Evolutionary conservation across 2,329 filamentous ascomycete species (phyloP), one percentile per base, ranked within the genome.

Genomic region (Septoria petroselini): DNA sequence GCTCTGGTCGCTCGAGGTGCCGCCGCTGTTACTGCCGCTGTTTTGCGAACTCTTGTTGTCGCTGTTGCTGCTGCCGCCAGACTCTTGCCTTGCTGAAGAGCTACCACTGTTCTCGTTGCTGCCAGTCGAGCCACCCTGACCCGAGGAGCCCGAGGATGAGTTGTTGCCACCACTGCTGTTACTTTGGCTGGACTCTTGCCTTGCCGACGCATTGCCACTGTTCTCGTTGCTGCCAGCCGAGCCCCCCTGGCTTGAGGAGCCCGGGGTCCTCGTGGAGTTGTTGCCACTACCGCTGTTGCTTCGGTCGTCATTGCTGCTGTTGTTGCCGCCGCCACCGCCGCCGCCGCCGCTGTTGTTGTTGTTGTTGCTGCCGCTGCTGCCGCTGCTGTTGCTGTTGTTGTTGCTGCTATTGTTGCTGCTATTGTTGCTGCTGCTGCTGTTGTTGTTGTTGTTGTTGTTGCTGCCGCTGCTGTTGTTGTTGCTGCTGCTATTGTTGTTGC

Each of bases 161-260:
- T 27, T 5, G 14, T 15, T 29, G 23, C 23, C 18, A 8, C 23
- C 23, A 8, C 19, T 19, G 15, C 11, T 9, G 17, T 31, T 38
- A 34, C 34, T 37, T 12, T 46, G 15, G 9, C 15, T 47, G 34
- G n/a, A n/a, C n/a, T n/a, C n/a, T n/a, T n/a, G n/a, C n/a, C n/a
- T n/a, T n/a, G n/a, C n/a, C n/a, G n/a, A n/a, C n/a, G n/a, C n/a
- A n/a, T n/a, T n/a, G n/a, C n/a, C n/a, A n/a, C n/a, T n/a, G n/a
- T n/a, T n/a, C n/a, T n/a, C n/a, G n/a, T n/a, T n/a, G n/a, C n/a
- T n/a, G n/a, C n/a, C n/a, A n/a, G n/a, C n/a, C n/a, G n/a, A n/a
- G n/a, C n/a, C n/a, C n/a, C n/a, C n/a, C n/a, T n/a, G n/a, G n/a
- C n/a, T n/a, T n/a, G n/a, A n/a, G n/a, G n/a, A n/a, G n/a, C n/a